These are phyloP conservation scores for Fusarium coicis DNA, from an alignment of 2,329 filamentous ascomycete genomes.

Conservation along the genomic window DNA sequence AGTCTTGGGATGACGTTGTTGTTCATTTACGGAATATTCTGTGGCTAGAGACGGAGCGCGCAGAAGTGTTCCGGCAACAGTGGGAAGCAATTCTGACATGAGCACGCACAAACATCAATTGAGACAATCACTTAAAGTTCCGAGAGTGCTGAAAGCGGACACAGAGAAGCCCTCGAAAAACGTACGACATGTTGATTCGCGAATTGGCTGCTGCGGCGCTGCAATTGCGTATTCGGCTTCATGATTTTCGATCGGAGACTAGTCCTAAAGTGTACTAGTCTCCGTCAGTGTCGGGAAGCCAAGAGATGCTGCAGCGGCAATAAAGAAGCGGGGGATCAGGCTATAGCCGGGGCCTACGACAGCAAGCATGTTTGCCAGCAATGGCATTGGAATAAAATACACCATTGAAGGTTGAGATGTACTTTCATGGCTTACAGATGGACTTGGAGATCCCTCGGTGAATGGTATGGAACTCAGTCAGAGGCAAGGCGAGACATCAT, in stretches of 20 bases:
- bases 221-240: slow-evolving; percentile 24
- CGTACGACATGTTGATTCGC: background rate
- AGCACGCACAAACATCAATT: background rate
- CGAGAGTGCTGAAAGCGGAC: background rate
- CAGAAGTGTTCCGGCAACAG: slow-evolving; percentile 15
- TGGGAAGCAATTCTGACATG: slow-evolving; percentile 29
- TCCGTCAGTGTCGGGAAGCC: slow-evolving; percentile 13
- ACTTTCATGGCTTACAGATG: no score
- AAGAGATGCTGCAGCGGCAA: slow-evolving; percentile 6
- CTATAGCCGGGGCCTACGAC: background rate
- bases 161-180: background rate
- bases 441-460: rapidly evolving
- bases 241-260: slow-evolving; percentile 46
- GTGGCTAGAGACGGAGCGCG: slow-evolving; percentile 32
- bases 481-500: no score
- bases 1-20: slow-evolving; percentile 33
- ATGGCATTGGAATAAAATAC: background rate
- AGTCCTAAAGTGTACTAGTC: slow-evolving; percentile 39
- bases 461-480: background rate
- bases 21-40: slow-evolving; percentile 20
- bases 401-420: no score
- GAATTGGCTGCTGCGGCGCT: background rate
- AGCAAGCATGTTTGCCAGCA: background rate
- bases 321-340: background rate
- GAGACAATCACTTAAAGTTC: background rate